phyloP scores from a whole-genome alignment of 768 basidiomycete species.

The Gymnopilus dilepis region DNA sequence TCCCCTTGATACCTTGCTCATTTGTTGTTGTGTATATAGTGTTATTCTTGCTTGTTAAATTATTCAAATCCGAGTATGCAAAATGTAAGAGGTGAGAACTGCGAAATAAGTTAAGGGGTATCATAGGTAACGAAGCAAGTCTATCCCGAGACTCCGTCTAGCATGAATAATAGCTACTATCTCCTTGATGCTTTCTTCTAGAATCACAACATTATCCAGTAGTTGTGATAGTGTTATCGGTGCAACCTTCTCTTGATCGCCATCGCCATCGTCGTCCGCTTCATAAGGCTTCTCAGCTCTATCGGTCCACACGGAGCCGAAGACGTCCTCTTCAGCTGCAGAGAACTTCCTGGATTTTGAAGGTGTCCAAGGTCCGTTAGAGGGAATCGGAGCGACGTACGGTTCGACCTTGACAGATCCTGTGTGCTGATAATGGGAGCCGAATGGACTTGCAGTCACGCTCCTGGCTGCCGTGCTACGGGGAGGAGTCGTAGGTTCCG shows the following conservation, averaged over 20 bases:
- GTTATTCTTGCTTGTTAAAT: not conserved
- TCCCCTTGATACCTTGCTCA: conserved; percentile 7
- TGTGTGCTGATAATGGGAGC: conserved; percentile 83
- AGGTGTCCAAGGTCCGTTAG: conserved; percentile 70
- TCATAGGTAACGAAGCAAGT: conserved; percentile 77
- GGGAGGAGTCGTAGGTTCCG: conserved; percentile 54
- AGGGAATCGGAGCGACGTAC: conserved; percentile 63
- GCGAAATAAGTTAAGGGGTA: conserved; percentile 21
- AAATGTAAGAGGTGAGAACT: not conserved
- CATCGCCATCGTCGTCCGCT: conserved; percentile 35
- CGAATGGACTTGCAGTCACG: conserved; percentile 77
- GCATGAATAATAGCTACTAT: conserved; percentile 85
- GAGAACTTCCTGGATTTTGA: conserved; percentile 55
- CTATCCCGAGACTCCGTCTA: conserved; percentile 82
- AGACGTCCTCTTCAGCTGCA: conserved; percentile 74
- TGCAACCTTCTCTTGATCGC: conserved; percentile 36
- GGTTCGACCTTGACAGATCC: conserved; percentile 73
- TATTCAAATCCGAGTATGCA: not conserved
- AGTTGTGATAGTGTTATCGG: conserved; percentile 79
- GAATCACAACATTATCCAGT: conserved; percentile 91
- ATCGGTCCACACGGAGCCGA: conserved; percentile 52
- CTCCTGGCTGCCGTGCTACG: conserved; percentile 42
- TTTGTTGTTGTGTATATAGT: not conserved
- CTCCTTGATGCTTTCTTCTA: conserved; percentile 97
- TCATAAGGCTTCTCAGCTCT: conserved; percentile 32